phyloP scores from a whole-genome alignment of 129 eudicot species.

The Tanacetum coccineum region DNA sequence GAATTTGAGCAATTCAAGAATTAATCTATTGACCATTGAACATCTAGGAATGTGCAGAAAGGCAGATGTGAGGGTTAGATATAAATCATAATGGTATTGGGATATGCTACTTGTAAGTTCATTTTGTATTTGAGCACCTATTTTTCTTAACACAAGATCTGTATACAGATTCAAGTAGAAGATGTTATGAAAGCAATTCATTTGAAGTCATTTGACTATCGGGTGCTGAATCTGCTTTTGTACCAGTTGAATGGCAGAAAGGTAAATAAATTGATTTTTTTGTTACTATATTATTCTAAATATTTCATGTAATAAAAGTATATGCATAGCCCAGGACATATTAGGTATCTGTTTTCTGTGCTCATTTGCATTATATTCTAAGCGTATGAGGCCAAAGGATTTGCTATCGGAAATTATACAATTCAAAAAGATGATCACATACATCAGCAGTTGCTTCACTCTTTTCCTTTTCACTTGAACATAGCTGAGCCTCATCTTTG shows the following conservation, averaged over 20 bases:
- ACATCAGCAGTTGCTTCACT: not conserved
- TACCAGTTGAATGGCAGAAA: conserved; percentile 75
- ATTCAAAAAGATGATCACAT: not conserved
- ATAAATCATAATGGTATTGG: no score
- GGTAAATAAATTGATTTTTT: conserved; percentile 39
- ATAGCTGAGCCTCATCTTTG: conserved; percentile 2
- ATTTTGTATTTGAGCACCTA: not conserved
- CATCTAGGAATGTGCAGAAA: no score
- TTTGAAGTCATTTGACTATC: conserved; percentile 87
- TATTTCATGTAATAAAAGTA: not conserved
- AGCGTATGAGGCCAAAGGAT: not conserved
- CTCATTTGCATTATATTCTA: not conserved
- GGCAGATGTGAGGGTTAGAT: no score
- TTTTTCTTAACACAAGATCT: not conserved
- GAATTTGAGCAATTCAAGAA: no score
- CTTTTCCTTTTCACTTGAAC: not conserved
- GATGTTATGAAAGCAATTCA: conserved; percentile 77
- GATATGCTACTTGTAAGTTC: no score
- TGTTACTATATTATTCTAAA: conserved; percentile 4
- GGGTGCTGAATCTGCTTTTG: conserved; percentile 81
- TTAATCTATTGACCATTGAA: no score
- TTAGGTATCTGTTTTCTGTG: not conserved
- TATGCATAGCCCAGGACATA: not conserved
- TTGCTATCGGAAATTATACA: not conserved
- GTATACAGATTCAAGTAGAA: conserved; percentile 54